These are phyloP conservation scores for Boeremia exigua DNA, from an alignment of 2,329 filamentous ascomycete genomes.

Conservation along the genomic window DNA sequence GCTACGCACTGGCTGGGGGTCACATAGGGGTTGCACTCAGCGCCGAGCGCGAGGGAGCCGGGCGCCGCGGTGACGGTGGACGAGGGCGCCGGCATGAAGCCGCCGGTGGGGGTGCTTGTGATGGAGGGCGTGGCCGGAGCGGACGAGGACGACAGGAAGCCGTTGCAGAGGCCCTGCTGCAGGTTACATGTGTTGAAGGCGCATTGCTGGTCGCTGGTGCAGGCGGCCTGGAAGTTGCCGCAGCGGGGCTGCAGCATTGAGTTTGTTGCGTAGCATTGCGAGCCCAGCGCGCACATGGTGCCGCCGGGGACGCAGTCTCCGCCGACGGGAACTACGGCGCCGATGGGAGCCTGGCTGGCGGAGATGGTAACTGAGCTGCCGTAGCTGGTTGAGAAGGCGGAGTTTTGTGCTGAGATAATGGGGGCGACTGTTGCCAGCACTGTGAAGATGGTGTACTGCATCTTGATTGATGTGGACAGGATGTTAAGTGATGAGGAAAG, in stretches of 20 bases:
- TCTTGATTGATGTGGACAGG: constrained; percentile 6
- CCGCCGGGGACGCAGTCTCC: constrained; percentile 17
- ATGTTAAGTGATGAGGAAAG: background rate
- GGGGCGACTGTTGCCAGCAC: constrained; percentile 22
- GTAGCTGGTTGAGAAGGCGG: constrained; percentile 6
- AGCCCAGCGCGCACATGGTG: constrained; percentile 22
- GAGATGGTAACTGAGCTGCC: constrained; percentile 12
- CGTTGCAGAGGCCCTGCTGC: constrained; percentile 25
- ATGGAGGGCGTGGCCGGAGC: constrained; percentile 14
- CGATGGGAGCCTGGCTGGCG: constrained; percentile 7
- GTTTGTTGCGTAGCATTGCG: constrained; percentile 26
- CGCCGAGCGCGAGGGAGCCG: constrained; percentile 24
- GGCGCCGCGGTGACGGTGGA: constrained; percentile 21
- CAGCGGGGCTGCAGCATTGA: constrained; percentile 18
- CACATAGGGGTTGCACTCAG: constrained; percentile 21
- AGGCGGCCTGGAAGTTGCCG: constrained; percentile 29
- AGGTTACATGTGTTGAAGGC: constrained; percentile 29
- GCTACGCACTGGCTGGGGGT: constrained; percentile 16
- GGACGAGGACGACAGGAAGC: constrained; percentile 11
- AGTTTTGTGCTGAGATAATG: constrained; percentile 16
- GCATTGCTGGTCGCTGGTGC: constrained; percentile 26
- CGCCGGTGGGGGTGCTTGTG: constrained; percentile 1
- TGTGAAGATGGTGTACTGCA: constrained; percentile 24
- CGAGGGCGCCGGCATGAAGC: constrained; percentile 14
- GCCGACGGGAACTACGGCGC: constrained; percentile 19